Conservation (phyloP, 2,329 filamentous ascomycete species). For the Epichloe sibirici region DNA sequence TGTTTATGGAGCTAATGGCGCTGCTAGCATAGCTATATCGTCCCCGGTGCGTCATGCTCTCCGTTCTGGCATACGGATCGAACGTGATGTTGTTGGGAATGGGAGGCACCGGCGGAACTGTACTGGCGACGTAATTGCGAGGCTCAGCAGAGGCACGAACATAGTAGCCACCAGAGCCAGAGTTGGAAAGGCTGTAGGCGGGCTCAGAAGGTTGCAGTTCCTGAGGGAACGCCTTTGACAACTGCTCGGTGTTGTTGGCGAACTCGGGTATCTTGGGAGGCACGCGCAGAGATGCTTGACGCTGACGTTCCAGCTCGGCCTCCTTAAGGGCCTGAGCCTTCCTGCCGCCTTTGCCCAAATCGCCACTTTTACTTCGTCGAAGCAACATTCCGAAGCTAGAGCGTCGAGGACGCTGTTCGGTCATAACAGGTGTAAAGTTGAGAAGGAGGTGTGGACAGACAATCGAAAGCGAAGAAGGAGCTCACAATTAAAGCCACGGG, state of each 20-base stretch:
- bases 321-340: conserved; percentile 44
- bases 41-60: conserved; percentile 94
- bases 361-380: conserved; percentile 55
- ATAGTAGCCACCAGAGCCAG: conserved; percentile 10
- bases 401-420: conserved; percentile 20
- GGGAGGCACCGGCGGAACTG: conserved; percentile 40
- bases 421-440: conserved; percentile 15
- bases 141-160: conserved; percentile 25
- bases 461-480: not conserved
- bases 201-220: conserved; percentile 50
- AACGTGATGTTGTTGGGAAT: conserved; percentile 45
- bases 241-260: conserved; percentile 33
- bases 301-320: conserved; percentile 39
- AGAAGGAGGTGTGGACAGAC: not conserved
- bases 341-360: conserved; percentile 47
- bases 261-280: conserved; percentile 42
- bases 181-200: conserved; percentile 44
- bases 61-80: conserved; percentile 71
- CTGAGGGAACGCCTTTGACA: conserved; percentile 31
- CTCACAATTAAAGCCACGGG: not conserved
- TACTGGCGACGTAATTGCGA: conserved; percentile 29
- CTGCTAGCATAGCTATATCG: conserved; percentile 95
- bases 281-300: conserved; percentile 32
- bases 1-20: conserved; percentile 83
- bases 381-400: conserved; percentile 48